Evolutionary conservation across 805 yeast genomes (phyloP).

Genomic region (Candida orba): DNA sequence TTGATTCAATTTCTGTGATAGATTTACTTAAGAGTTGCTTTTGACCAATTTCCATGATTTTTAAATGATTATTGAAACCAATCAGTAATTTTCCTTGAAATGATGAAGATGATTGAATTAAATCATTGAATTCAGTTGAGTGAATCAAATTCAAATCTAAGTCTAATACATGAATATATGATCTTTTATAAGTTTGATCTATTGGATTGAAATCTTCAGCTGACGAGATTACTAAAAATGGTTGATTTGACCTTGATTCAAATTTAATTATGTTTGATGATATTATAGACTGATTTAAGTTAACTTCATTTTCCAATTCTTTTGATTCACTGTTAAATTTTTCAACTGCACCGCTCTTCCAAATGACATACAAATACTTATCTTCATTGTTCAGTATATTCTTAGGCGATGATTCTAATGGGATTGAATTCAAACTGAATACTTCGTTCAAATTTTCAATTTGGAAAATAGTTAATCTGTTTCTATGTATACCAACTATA

Average conservation of each 20-base stretch:
- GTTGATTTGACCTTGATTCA: constrained; percentile 17
- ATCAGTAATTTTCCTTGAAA: constrained; percentile 59
- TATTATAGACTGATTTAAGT: constrained; percentile 11
- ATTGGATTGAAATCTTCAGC: constrained; percentile 8
- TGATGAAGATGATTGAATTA: constrained; percentile 40
- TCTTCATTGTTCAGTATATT: constrained; percentile 26
- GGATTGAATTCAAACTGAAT: constrained; percentile 29
- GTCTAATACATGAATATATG: constrained; percentile 24
- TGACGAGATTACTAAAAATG: constrained; percentile 42
- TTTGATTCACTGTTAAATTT: constrained; percentile 8
- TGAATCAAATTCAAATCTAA: constrained; percentile 46
- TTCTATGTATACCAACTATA: constrained; percentile 52
- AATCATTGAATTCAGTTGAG: constrained; percentile 45
- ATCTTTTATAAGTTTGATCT: constrained; percentile 16
- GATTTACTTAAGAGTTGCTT: constrained; percentile 72
- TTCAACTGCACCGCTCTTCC: constrained; percentile 13
- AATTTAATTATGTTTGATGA: constrained; percentile 17
- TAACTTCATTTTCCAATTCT: constrained; percentile 8
- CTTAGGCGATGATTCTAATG: constrained; percentile 46
- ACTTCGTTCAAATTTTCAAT: constrained; percentile 34
- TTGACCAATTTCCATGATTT: constrained; percentile 67
- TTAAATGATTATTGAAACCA: constrained; percentile 45
- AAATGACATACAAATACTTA: constrained; percentile 12
- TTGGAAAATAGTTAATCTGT: constrained; percentile 47
- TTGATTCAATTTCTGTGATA: constrained; percentile 36